phyloP scores from a whole-genome alignment of 106 monocot species.

The Allium cepa region DNA sequence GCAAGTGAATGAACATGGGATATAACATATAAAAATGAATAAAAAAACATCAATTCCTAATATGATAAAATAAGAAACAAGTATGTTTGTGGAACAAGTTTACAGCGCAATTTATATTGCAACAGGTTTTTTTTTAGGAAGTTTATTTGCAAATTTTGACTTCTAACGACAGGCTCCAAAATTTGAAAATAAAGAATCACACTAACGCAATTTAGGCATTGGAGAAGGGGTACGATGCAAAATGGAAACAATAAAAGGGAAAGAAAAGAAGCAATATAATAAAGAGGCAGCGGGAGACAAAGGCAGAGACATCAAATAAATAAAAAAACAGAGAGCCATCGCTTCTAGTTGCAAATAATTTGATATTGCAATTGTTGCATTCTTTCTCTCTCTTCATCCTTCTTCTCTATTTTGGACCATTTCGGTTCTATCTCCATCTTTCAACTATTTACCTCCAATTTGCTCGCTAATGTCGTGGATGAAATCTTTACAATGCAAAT shows the following conservation, averaged over 20 bases:
- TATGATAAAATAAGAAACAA: not conserved
- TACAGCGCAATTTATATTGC: no score
- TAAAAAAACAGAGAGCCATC: not conserved
- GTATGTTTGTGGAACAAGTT: no score
- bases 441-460: not conserved
- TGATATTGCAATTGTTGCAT: not conserved
- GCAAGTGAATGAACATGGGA: no score
- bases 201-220: not conserved
- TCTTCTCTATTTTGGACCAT: not conserved
- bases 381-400: not conserved
- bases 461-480: slow-evolving; percentile 34
- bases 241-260: not conserved
- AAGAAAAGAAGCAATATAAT: not conserved
- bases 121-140: no score
- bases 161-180: no score
- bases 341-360: not conserved
- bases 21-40: not conserved
- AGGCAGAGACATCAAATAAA: not conserved
- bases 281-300: not conserved
- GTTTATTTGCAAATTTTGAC: no score
- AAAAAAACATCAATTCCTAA: not conserved
- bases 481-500: slow-evolving; percentile 47
- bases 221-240: not conserved
- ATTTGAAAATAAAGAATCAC: no score
- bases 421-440: not conserved